Percentiles rank a stretch among this genome's conserved stretches.
Conservation (phyloP, 1,284 basidiomycete species). For the Trichosporon coremiiforme region DNA sequence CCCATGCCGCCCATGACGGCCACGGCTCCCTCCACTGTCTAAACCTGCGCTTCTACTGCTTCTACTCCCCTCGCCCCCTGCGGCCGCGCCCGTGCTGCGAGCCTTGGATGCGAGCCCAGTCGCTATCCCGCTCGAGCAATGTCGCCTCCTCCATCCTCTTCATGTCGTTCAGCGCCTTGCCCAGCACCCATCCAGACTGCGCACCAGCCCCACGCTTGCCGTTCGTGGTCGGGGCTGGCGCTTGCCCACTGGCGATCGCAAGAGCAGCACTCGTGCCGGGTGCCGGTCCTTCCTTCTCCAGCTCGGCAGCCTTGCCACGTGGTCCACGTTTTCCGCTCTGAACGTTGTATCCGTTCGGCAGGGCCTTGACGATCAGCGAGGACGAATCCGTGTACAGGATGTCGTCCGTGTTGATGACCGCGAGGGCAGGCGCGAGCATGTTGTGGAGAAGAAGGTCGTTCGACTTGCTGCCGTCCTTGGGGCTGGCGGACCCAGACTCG, state of each 20-base stretch:
- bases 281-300: conserved; percentile 40
- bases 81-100: conserved; percentile 41
- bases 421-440: conserved; percentile 46
- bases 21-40: background rate
- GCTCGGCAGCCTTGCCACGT: conserved; percentile 42
- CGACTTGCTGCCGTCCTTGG: conserved; percentile 37
- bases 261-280: conserved; percentile 47
- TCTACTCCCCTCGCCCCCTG: conserved; percentile 45
- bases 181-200: conserved; percentile 47
- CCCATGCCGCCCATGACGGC: background rate
- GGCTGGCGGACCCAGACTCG: conserved; percentile 29
- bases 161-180: conserved; percentile 53
- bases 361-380: conserved; percentile 51
- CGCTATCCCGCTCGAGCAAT: conserved; percentile 53
- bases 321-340: conserved; percentile 48
- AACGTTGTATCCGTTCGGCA: conserved; percentile 36
- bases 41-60: background rate
- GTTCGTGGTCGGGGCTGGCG: conserved; percentile 29
- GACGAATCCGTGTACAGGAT: conserved; percentile 49
- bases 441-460: conserved; percentile 47
- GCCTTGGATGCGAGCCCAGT: conserved; percentile 55
- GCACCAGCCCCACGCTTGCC: conserved; percentile 45
- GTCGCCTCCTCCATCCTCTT: conserved; percentile 53
- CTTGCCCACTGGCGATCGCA: conserved; percentile 45
- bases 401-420: conserved; percentile 50